Conservation (phyloP, 116 monocot genomes). For the Phalaenopsis hybrid region DNA sequence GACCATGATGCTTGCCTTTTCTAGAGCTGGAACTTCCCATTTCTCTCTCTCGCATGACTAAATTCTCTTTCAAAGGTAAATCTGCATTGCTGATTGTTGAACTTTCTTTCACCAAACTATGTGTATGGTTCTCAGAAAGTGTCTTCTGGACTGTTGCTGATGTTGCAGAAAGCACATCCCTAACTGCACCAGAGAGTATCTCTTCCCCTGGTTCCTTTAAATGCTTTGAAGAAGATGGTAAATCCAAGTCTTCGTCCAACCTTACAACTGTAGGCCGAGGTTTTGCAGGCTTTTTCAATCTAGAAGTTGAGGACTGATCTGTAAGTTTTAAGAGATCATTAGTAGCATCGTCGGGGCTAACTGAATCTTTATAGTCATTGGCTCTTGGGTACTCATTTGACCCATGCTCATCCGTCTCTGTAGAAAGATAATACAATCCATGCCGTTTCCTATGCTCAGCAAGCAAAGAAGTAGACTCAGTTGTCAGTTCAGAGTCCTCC, state of each 20-base stretch:
- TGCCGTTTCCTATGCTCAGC: constrained; percentile 75
- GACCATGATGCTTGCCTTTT: constrained; percentile 32
- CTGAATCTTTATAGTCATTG: constrained; percentile 30
- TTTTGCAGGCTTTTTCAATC: constrained; percentile 44
- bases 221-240: constrained; percentile 11
- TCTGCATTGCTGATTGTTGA: constrained; percentile 6
- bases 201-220: constrained; percentile 31
- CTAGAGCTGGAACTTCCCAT: constrained; percentile 35
- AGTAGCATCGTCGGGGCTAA: constrained; percentile 11
- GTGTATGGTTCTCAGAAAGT: constrained; percentile 21
- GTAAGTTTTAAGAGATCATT: constrained; percentile 42
- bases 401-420: constrained; percentile 42
- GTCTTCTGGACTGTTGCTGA: constrained; percentile 14
- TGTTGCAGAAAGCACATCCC: constrained; percentile 33
- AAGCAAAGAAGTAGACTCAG: constrained; percentile 53
- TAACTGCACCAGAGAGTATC: constrained; percentile 48
- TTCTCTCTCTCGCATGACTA: constrained; percentile 10
- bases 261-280: constrained; percentile 80
- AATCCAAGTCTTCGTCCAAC: constrained; percentile 55
- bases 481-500: constrained; percentile 15
- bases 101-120: constrained; percentile 16
- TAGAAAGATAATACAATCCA: constrained; percentile 73
- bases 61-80: constrained; percentile 25
- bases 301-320: constrained; percentile 26
- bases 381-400: constrained; percentile 58